Evolutionary conservation across 371 early-diverging fungal species (phyloP), one percentile per base, ranked within the genome.

Genomic region (Mucor racemosus): DNA sequence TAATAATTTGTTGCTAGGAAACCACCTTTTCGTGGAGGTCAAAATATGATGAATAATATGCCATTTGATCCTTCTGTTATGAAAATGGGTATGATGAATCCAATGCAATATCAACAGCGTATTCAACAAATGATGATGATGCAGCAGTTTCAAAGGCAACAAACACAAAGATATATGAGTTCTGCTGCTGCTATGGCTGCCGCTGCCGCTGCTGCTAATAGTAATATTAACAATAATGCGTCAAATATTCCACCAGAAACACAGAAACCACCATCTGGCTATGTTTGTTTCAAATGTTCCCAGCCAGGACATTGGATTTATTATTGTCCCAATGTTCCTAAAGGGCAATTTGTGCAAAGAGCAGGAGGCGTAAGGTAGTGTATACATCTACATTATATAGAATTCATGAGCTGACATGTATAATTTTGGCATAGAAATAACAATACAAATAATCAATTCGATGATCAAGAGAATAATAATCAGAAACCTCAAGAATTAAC

Each of bases 291-390:
- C 67, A 84, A 84, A 62, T 84, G 84, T 48, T 70, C 77, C 17
- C 78, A 84, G 54, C 84, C 81, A 58, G 84, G 84, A 9, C 84
- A 84, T 58, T 84, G 84, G 84, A 84, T 84, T 39, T 84, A 84
- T 59, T 84, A 84, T 63, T 84, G 84, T 60, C 81, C 84, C 14
- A 84, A 81, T 46, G 80, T 80, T 11, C 80, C 83, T 11, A 82
- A 80, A 64, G 83, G 80, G 0, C 80, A 80, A 39, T 75, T 74
- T 70, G 80, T 80, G 10, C 80, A 69, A 36, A 67, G 82, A 60
- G 57, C 75, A 14, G 53, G 53, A n/a, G 54, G 61, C 61, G 58
- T 34, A 35, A 50, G 26, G 31, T 5, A 56, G 19, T 19, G 21
- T 46, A 19, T 17, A 46, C 26, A 26, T 26, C 9, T 8, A 8